Evolutionary conservation across 345 rosid species (phyloP).

Genomic region (Dipteronia dyeriana): DNA sequence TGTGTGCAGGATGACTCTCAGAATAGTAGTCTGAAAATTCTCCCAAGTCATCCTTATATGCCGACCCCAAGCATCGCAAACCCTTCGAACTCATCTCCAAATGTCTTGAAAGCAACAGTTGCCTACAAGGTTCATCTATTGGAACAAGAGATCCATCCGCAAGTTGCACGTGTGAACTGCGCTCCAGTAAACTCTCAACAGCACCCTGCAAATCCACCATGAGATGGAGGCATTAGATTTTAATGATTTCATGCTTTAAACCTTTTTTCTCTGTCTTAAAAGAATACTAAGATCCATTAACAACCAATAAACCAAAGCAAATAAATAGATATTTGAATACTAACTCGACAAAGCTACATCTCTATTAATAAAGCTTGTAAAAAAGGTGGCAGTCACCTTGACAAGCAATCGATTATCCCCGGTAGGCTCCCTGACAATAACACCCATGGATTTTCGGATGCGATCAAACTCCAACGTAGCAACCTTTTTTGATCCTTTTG

Average conservation of each 20-base stretch:
- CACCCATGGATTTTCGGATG: constrained; percentile 83
- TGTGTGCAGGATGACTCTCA: constrained; percentile 82
- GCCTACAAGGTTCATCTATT: constrained; percentile 73
- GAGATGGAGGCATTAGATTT: background rate
- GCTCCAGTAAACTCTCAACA: constrained; percentile 81
- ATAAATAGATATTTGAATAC: background rate
- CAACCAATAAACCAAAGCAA: background rate
- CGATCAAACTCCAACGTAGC: constrained; percentile 94
- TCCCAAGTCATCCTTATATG: constrained; percentile 78
- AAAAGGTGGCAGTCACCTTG: constrained; percentile 52
- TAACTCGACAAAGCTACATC: background rate
- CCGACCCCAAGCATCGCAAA: constrained; percentile 81
- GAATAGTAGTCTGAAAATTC: constrained; percentile 76
- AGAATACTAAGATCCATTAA: background rate
- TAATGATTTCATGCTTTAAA: background rate
- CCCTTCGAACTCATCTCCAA: constrained; percentile 84
- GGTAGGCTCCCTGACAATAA: constrained; percentile 66
- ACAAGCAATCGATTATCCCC: constrained; percentile 78
- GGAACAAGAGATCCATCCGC: constrained; percentile 80
- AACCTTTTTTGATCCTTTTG: constrained; percentile 59
- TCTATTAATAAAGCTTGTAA: background rate
- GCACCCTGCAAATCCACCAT: constrained; percentile 65
- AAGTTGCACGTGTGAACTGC: constrained; percentile 75
- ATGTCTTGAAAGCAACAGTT: constrained; percentile 59
- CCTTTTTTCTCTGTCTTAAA: background rate